Percentiles rank a stretch among this genome's conserved stretches.
These are phyloP conservation scores for Acrodontium crateriforme DNA, from an alignment of 2,329 filamentous ascomycete species.

Conservation along the genomic window DNA sequence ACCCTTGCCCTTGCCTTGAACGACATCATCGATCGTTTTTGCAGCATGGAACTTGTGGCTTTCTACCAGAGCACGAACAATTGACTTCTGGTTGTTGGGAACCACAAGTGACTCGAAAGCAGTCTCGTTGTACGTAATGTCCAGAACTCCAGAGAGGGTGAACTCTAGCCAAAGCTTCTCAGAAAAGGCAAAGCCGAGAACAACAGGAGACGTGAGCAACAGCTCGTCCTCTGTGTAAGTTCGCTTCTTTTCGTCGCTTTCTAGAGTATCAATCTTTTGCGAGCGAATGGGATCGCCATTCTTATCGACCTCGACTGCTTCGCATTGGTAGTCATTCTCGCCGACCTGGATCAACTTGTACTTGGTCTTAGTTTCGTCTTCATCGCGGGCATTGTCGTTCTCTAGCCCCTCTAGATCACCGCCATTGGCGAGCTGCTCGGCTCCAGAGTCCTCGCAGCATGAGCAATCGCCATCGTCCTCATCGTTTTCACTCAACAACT, in stretches of 20 bases:
- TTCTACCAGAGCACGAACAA: slow-evolving; percentile 67
- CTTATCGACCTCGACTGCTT: slow-evolving; percentile 42
- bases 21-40: slow-evolving; percentile 63
- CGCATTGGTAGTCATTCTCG: slow-evolving; percentile 34
- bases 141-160: slow-evolving; percentile 60
- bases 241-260: slow-evolving; percentile 14
- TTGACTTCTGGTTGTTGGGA: slow-evolving; percentile 44
- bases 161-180: slow-evolving; percentile 90
- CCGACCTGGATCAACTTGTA: slow-evolving; percentile 34
- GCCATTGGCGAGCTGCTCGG: slow-evolving; percentile 34
- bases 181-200: slow-evolving; percentile 73
- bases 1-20: slow-evolving; percentile 68
- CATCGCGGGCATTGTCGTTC: slow-evolving; percentile 36
- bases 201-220: slow-evolving; percentile 68
- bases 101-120: slow-evolving; percentile 76
- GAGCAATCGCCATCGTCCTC: slow-evolving; percentile 32
- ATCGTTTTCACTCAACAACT: slow-evolving; percentile 36
- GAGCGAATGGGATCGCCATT: slow-evolving; percentile 40
- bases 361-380: slow-evolving; percentile 25
- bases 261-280: slow-evolving; percentile 45
- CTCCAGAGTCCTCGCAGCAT: slow-evolving; percentile 25
- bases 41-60: slow-evolving; percentile 72
- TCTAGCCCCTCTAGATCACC: slow-evolving; percentile 32
- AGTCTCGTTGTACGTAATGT: slow-evolving; percentile 72
- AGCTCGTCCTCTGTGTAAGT: slow-evolving; percentile 69